Base-by-base conservation (phyloP, 2,329 filamentous ascomycete species). In the Arachnomyces sp. region DNA sequence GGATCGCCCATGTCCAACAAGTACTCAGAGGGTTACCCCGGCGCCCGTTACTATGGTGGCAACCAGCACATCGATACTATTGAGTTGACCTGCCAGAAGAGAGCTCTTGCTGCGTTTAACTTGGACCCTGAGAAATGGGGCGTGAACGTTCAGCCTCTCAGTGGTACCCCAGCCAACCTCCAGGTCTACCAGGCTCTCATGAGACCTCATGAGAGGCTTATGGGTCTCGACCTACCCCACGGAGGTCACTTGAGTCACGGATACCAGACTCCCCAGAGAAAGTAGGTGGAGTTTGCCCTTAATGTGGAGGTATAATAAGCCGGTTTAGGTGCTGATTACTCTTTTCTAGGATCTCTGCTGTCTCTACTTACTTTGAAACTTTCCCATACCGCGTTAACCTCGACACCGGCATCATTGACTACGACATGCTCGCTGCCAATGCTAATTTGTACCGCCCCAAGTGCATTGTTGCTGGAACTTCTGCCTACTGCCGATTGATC, bases 341-440 rank as follows among this genome's bases (percentile, higher is more conserved):
- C 34, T 16, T 16, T 32, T 20, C 18, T 43, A 81, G 75, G 73
- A 96, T 98, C 62, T 96, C 90, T n/a, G 88, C 89, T 56, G 81
- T 98, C 50, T 96, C 90, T 43, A 96, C 94, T 61, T 98, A 98
- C 71, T 98, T 98, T 63, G 92, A 98, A 71, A 98, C 92, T 28
- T 72, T 98, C 48, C 92, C 92, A 4, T 98, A 98, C 73, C 82
- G 87, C 44, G 76, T 96, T 40, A 79, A 95, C 68, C 84, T 93
- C 59, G 74, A 81, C 47, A 96, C 90, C 4, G 92, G 92, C 44
- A 73, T 90, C 53, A 98, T 98, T 58, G 89, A 98, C 71, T 98
- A 98, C 66, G 81, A 86, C 58, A 83, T 83, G 60, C 76, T 98
- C 39, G 89, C 94, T 65, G 81, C 93, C 62, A 74, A 88, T 46